These are phyloP conservation scores for Cryptococcus amylolentus DNA, from an alignment of 1,284 basidiomycete genomes.

Conservation along the genomic window DNA sequence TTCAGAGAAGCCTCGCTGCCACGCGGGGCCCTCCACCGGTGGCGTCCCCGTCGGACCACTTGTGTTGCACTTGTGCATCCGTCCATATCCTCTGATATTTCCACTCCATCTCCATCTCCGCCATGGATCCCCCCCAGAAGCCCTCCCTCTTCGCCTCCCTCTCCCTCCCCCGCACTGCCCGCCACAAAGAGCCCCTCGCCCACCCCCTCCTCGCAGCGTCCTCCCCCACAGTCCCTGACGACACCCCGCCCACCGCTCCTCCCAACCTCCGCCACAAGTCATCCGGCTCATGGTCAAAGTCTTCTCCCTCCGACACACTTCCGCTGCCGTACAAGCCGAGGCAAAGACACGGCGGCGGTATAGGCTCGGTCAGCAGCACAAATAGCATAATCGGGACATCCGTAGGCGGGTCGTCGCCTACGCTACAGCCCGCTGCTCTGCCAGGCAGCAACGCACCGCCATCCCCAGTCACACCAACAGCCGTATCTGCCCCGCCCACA, in stretches of 20 bases:
- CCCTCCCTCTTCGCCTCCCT: conserved; percentile 38
- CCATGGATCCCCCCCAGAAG: conserved; percentile 11
- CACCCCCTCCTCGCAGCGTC: conserved; percentile 44
- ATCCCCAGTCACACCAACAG: conserved; percentile 7
- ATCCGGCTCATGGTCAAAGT: conserved; percentile 12
- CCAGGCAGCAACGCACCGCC: neutral
- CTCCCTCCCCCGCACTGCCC: conserved; percentile 27
- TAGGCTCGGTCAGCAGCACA: conserved; percentile 24
- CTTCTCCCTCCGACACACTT: neutral
- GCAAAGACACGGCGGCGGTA: conserved; percentile 33
- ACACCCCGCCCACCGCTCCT: neutral
- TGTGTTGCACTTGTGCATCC: too few relatives aligned
- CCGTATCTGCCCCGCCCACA: conserved; percentile 16
- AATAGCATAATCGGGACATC: conserved; percentile 14
- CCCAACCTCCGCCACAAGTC: conserved; percentile 2
- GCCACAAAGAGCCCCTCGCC: conserved; percentile 29
- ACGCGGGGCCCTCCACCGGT: too few relatives aligned
- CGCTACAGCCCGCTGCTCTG: conserved; percentile 1
- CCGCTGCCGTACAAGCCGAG: conserved; percentile 41
- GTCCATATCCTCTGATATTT: too few relatives aligned
- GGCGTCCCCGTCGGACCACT: too few relatives aligned
- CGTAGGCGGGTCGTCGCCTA: conserved; percentile 4
- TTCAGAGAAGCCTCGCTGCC: too few relatives aligned
- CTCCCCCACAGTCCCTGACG: conserved; percentile 24
- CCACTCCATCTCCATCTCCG: neutral